Conservation (phyloP, 805 yeast species). For the Cyberlindnera euphorbiae region DNA sequence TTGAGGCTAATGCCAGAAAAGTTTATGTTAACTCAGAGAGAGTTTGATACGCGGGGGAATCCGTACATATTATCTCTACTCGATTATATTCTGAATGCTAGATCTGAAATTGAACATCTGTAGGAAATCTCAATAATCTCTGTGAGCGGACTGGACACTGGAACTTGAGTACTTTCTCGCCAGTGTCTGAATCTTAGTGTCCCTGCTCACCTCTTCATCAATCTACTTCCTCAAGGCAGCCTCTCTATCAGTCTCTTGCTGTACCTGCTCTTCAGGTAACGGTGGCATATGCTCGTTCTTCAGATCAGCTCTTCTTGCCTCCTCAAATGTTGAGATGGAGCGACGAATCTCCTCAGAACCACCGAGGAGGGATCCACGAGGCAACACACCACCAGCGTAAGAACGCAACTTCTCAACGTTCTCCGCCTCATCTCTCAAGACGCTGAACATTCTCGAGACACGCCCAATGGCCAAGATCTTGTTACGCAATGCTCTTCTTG, state of each 20-base stretch:
- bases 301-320: conserved; percentile 75
- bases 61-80: no score
- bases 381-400: conserved; percentile 70
- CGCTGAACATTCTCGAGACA: conserved; percentile 86
- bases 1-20: conserved; percentile 55
- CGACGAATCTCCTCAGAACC: conserved; percentile 77
- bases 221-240: conserved; percentile 35
- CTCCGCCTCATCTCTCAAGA: conserved; percentile 84
- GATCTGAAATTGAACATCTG: background rate
- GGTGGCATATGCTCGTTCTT: conserved; percentile 91
- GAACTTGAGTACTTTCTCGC: conserved; percentile 24
- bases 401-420: conserved; percentile 75
- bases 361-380: conserved; percentile 78
- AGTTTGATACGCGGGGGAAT: conserved; percentile 1
- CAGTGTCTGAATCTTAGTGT: conserved; percentile 21
- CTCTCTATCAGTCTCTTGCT: conserved; percentile 41
- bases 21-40: conserved; percentile 53
- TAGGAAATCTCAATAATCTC: no score
- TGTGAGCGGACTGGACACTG: background rate
- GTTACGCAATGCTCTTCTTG: conserved; percentile 62
- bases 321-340: conserved; percentile 70
- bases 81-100: no score
- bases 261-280: conserved; percentile 48
- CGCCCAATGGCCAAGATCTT: conserved; percentile 96
- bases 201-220: conserved; percentile 25